Base-by-base conservation (phyloP, 176 grass and related monocot genomes). In the Oryza longistaminata region DNA sequence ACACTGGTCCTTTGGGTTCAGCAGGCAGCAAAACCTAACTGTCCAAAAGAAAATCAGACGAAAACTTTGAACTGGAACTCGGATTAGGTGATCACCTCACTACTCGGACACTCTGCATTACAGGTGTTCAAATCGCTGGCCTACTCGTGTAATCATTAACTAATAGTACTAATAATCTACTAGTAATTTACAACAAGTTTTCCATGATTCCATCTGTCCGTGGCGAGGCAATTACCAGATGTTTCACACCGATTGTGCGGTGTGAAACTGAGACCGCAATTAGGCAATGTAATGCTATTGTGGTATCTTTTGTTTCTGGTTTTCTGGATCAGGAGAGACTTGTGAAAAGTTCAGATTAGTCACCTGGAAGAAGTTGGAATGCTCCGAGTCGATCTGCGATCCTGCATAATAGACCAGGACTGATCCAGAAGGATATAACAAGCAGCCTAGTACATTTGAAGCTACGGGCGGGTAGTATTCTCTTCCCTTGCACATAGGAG, bases 31-130 rank as follows among this genome's bases (percentile, higher is more conserved):
- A 49, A n/a, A 6, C 42, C 86, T 37, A 61, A 71, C 73, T 69
- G 31, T 3, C 40, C 15, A 31, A 22, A 50, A 22, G 15, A 11
- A 3, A 9, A 52, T 53, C 44, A 64, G 65, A 81, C 46, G 72
- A 72, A 84, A 82, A 82, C 72, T 85, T 89, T 89, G 83, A 85
- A 81, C 40, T 65, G 71, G 76, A 82, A 71, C 29, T 71, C 12
- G 44, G 7, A 52, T 80, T 42, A 9, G 58, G 58, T 5, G 58
- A 62, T 62, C 7, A 2, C 39, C 53, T 73, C 68, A 31, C 68
- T 22, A 55, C 52, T 24, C 58, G 5, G 58, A 62, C 58, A 62
- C 58, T 62, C n/a, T 62, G 1, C 19, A 11, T 24, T 62, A 62
- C n/a, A 62, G n/a, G 58, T 62, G 58, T 62, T 62, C 58, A 58